These are phyloP conservation scores for Vigna trinervia DNA, from an alignment of 306 rosid genomes.

Conservation along the genomic window DNA sequence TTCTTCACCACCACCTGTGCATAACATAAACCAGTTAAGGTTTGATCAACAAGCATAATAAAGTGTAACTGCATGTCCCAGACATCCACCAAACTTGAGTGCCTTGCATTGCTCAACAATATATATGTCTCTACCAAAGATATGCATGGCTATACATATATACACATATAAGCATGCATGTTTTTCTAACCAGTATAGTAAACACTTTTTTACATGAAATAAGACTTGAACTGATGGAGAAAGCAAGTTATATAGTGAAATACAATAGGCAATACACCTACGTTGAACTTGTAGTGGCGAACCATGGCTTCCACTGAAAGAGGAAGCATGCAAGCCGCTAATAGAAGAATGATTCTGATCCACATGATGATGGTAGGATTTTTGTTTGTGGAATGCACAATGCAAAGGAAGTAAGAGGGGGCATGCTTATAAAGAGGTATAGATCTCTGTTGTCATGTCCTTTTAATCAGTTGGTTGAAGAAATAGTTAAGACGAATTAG, in stretches of 20 bases:
- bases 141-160: neutral
- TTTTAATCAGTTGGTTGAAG: constrained; percentile 43
- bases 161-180: neutral
- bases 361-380: neutral
- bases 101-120: constrained; percentile 46
- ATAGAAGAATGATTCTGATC: constrained; percentile 12
- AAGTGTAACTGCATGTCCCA: constrained; percentile 20
- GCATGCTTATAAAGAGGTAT: constrained; percentile 49
- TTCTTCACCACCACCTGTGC: constrained; percentile 61
- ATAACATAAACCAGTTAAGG: constrained; percentile 35
- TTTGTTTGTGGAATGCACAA: constrained; percentile 21
- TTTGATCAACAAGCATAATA: constrained; percentile 51
- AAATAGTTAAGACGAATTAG: neutral
- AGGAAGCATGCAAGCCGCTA: constrained; percentile 45
- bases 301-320: constrained; percentile 45
- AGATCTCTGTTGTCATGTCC: constrained; percentile 45
- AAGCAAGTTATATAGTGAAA: constrained; percentile 5
- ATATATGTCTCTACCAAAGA: constrained; percentile 24
- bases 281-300: constrained; percentile 58
- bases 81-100: constrained; percentile 45
- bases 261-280: constrained; percentile 31
- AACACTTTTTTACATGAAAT: too few relatives aligned
- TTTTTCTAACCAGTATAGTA: neutral
- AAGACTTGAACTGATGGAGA: too few relatives aligned
- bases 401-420: constrained; percentile 5